Evolutionary conservation across 257 asterid genomes (phyloP).

Genomic region (Primulina huaijiensis): DNA sequence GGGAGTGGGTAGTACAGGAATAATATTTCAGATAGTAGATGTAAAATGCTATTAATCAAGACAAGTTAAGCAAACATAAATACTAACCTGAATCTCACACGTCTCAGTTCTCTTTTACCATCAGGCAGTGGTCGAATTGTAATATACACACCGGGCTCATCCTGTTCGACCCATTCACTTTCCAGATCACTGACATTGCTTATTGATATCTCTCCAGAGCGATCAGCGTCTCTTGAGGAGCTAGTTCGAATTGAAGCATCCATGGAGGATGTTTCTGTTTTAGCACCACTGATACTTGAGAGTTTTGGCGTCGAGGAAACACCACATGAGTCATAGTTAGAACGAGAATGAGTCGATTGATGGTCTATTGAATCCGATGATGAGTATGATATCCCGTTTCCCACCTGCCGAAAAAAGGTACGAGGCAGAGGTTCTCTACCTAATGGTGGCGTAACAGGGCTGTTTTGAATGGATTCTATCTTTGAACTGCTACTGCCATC

Average conservation of each 20-base stretch:
- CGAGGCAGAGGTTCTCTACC: constrained; percentile 68
- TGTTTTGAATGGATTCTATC: constrained; percentile 58
- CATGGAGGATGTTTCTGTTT: constrained; percentile 48
- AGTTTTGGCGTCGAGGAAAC: constrained; percentile 80
- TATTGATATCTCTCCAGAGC: constrained; percentile 74
- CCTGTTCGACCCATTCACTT: constrained; percentile 93
- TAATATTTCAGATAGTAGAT: background rate
- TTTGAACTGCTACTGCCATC: constrained; percentile 59
- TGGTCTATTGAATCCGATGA: constrained; percentile 58
- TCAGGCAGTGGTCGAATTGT: constrained; percentile 83
- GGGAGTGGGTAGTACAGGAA: background rate
- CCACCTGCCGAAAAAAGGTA: constrained; percentile 49
- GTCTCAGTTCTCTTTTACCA: constrained; percentile 85
- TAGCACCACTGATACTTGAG: constrained; percentile 63
- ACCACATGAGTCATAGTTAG: constrained; percentile 57
- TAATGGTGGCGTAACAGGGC: constrained; percentile 86
- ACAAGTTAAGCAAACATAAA: constrained; percentile 1
- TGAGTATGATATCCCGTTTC: constrained; percentile 49
- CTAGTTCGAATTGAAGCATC: constrained; percentile 78
- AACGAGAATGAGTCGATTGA: constrained; percentile 44
- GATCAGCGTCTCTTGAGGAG: constrained; percentile 78
- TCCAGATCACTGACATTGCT: constrained; percentile 92
- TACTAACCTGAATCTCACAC: constrained; percentile 90
- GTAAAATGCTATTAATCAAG: background rate
- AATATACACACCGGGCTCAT: constrained; percentile 90